Evolutionary conservation across 441 rosid genomes (phyloP), one percentile per base, ranked within the genome.

Genomic region (Raphanus hybrid): DNA sequence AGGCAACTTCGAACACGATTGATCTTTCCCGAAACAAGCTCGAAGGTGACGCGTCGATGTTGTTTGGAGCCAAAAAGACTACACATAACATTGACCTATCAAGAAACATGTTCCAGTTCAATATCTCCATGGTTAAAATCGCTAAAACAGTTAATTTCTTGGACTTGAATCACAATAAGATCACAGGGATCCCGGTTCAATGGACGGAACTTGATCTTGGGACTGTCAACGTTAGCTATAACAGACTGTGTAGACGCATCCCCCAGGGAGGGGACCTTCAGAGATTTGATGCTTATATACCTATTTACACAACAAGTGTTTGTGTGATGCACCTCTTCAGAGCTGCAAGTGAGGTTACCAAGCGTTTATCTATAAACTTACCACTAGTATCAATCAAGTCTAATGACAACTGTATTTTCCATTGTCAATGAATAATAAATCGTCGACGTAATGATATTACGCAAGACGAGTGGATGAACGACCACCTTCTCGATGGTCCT

Each of bases 1-100:
- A 66, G 86, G 81, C 39, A 80, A 84, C 3, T 20, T 80, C 12
- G 76, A 84, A 35, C 69, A 37, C 9, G 29, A 72, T 90, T 11
- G 92, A 90, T 69, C 27, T 88, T 37, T 87, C 92, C 6, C 67
- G 92, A n/a, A 90, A 88, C 85, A 78, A 71, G 63, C 86, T 88
- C 3, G 45, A 70, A 63, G 94, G 94, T 1, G 94, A 87, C 43
- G 87, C 86, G 54, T 84, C 88, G 0, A 70, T 82, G 80, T 69
- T 88, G 71, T 88, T 90, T 64, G 90, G 94, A 11, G 54, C 43
- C 6, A 84, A 86, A 64, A 83, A 78, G 2, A 39, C 45, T 8
- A 82, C 81, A 27, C 75, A 16, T 67, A 20, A 0, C 9, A 45
- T 87, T 9, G 82, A 84, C 67, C 67, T 89, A 7, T 85, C 88